Percentiles rank a stretch among this genome's conserved stretches.
Evolutionary conservation across 2,329 filamentous ascomycete genomes (phyloP).

Genomic region (Aspergillus tamarii): DNA sequence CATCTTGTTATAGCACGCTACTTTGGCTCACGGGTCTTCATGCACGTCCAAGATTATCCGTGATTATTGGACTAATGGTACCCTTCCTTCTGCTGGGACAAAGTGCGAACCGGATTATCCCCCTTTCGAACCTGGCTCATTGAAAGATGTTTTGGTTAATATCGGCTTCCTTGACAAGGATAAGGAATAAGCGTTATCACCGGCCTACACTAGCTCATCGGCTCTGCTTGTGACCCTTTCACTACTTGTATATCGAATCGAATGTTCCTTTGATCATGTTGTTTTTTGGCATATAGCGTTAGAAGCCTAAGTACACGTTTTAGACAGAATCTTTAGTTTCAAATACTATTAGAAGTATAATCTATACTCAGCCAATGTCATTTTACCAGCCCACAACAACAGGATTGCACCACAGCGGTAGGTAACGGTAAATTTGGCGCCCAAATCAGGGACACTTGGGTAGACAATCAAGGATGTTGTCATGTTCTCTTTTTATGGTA

Average conservation of each 20-base stretch:
- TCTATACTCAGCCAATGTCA: no score
- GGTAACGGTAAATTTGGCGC: no score
- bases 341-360: no score
- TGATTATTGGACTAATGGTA: constrained; percentile 41
- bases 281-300: no score
- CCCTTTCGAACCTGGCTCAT: not conserved
- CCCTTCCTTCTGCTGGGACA: constrained; percentile 36
- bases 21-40: constrained; percentile 30
- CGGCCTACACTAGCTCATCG: not conserved
- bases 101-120: constrained; percentile 29
- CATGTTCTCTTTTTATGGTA: no score
- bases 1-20: constrained; percentile 12
- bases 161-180: not conserved
- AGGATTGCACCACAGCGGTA: no score
- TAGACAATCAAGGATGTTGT: no score
- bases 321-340: no score
- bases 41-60: constrained; percentile 34
- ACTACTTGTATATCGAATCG: not conserved
- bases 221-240: not conserved
- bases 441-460: no score
- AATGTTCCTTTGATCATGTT: no score
- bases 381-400: no score
- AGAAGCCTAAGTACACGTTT: no score
- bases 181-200: not conserved
- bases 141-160: not conserved